Base-by-base conservation (phyloP, 768 basidiomycete genomes). In the Hygrophorus pudorinus region DNA sequence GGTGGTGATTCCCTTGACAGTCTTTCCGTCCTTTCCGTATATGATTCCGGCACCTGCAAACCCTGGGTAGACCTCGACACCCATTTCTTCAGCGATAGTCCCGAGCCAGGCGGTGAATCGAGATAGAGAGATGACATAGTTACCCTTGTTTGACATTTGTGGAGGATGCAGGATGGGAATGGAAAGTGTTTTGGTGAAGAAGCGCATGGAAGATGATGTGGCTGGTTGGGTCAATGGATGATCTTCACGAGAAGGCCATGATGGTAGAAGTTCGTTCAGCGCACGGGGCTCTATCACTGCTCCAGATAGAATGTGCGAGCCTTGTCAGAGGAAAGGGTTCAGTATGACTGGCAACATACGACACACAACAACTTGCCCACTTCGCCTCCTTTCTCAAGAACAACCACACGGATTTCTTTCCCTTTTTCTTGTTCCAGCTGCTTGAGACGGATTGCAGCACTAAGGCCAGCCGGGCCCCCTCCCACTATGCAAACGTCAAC, bases 401-500 rank as follows among this genome's bases (percentile, higher is more conserved):
- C 85, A 34, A 99, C 86, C 5, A 99, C 91, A 12, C 94, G 72
- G 11, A 94, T 69, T 50, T 93, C 87, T 43, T 75, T 75, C 0
- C 84, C 88, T 34, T 70, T 74, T 59, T 90, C 81, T 52, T 74
- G 63, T 56, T 91, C 89, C 18, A 96, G 78, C 63, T 98, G 93
- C 65, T 94, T 97, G 42, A 99, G 66, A 4, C 91, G 76, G 48
- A 98, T 98, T 4, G 92, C 94, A n/a, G 94, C 92, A 50, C 82
- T 84, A 48, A 99, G 73, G 5, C 96, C 94, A 0, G 96, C 94
- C 0, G 96, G 96, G 2, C 93, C 96, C 2, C 76, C 93, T 8
- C 94, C 94, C 45, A 96, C 92, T 56, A 99, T 97, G 61, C 91
- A 94, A 29, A 98, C 92, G 55, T 99, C 94, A 29, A 93, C 92